Evolutionary conservation across 768 basidiomycete species (phyloP).

Genomic region (Naganishia vaughanmartiniae): DNA sequence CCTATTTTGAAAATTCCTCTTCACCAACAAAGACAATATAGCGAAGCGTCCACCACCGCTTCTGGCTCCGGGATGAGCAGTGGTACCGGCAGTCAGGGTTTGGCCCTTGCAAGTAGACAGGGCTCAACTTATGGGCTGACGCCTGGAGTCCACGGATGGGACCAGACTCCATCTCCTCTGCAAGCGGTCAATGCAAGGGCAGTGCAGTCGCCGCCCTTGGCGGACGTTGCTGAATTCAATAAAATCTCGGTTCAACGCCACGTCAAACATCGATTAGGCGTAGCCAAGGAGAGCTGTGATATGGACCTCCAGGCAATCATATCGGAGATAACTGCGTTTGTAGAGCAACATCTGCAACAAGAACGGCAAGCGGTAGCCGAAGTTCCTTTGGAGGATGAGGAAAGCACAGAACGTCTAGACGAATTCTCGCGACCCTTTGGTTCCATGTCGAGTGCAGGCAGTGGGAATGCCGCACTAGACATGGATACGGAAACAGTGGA

Average conservation of each 20-base stretch:
- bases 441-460: slow-evolving; percentile 1
- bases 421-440: background rate
- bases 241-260: slow-evolving; percentile 66
- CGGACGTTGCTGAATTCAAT: slow-evolving; percentile 43
- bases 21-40: slow-evolving; percentile 20
- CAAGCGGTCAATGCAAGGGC: slow-evolving; percentile 35
- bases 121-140: slow-evolving; percentile 39
- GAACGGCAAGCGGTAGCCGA: slow-evolving; percentile 59
- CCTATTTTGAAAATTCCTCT: slow-evolving; percentile 32
- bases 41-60: background rate
- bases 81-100: background rate
- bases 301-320: slow-evolving; percentile 91
- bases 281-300: slow-evolving; percentile 94
- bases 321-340: slow-evolving; percentile 87
- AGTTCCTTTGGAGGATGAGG: slow-evolving; percentile 37
- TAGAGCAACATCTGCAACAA: slow-evolving; percentile 83
- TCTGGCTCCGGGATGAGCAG: slow-evolving; percentile 14
- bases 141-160: slow-evolving; percentile 46
- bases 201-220: background rate
- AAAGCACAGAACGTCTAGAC: background rate
- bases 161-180: slow-evolving; percentile 49
- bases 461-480: background rate
- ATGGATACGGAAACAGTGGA: slow-evolving; percentile 7
- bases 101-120: slow-evolving; percentile 9
- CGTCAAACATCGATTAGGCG: slow-evolving; percentile 85